A percentile compares a stretch with the other conserved stretches of the same genome.
These are phyloP conservation scores for Aspergillus awamori DNA, from an alignment of 2,329 filamentous ascomycete genomes.

Conservation along the genomic window DNA sequence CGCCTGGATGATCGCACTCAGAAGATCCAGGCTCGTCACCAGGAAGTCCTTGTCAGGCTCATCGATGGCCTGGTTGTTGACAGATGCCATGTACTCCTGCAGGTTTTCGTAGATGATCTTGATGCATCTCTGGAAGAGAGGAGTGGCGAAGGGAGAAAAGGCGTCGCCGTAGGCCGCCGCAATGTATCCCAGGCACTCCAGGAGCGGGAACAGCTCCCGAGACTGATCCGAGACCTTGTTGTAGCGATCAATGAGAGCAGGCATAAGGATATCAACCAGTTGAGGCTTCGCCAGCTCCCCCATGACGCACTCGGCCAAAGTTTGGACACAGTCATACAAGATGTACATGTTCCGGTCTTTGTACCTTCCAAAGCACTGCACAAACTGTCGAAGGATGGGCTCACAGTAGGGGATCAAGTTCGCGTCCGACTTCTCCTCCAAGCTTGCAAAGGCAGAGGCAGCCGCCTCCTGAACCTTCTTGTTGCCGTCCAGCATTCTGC, in stretches of 20 bases:
- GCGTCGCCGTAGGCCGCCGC: constrained; percentile 78
- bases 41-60: constrained; percentile 95
- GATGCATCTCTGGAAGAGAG: constrained; percentile 85
- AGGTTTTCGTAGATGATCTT: constrained; percentile 91
- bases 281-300: constrained; percentile 77
- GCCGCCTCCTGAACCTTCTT: constrained; percentile 98
- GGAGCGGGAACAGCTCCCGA: constrained; percentile 86
- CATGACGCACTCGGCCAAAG: constrained; percentile 87
- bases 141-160: constrained; percentile 82
- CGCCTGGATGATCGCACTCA: constrained; percentile 92
- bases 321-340: constrained; percentile 97
- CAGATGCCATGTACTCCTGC: constrained; percentile 73
- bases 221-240: constrained; percentile 85
- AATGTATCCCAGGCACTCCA: constrained; percentile 97
- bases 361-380: constrained; percentile 89
- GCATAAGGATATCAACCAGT: constrained; percentile 86
- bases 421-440: constrained; percentile 89
- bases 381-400: constrained; percentile 89
- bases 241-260: constrained; percentile 85
- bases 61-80: constrained; percentile 69
- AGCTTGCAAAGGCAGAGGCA: constrained; percentile 90
- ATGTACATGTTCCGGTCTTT: constrained; percentile 99
- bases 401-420: constrained; percentile 81
- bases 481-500: constrained; percentile 94
- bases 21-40: constrained; percentile 88